Evolutionary conservation across 2,329 filamentous ascomycete species (phyloP).

Genomic region (Cadophora sp.): DNA sequence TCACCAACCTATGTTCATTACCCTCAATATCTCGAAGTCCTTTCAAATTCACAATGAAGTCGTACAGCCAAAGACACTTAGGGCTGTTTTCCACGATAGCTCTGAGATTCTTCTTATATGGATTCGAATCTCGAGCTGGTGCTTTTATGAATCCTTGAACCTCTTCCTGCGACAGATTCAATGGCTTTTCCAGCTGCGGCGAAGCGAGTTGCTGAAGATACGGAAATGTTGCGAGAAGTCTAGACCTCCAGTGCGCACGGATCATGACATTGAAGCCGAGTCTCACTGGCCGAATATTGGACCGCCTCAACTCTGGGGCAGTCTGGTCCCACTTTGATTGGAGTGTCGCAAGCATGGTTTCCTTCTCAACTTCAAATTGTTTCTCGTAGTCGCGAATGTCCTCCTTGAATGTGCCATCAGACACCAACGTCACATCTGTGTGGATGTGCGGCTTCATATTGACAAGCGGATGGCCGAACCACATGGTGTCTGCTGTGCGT

Average conservation of each 20-base stretch:
- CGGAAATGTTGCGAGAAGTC: conserved; percentile 32
- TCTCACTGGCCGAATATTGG: neutral
- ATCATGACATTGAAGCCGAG: conserved; percentile 23
- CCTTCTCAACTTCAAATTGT: conserved; percentile 1
- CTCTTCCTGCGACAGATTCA: conserved; percentile 23
- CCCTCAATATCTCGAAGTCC: conserved; percentile 7
- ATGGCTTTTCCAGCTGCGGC: neutral
- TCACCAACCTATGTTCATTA: conserved; percentile 29
- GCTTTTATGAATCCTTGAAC: neutral
- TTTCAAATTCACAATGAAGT: conserved; percentile 23
- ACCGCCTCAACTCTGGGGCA: conserved; percentile 11
- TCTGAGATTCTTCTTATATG: conserved; percentile 21
- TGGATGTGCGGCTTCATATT: conserved; percentile 32
- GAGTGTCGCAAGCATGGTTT: neutral
- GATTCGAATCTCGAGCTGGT: neutral
- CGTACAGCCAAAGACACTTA: conserved; percentile 31
- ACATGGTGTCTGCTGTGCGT: conserved; percentile 28
- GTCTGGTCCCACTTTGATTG: conserved; percentile 18
- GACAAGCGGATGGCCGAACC: conserved; percentile 33
- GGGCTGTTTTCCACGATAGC: conserved; percentile 30
- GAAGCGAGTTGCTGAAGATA: conserved; percentile 20
- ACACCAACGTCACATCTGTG: conserved; percentile 25
- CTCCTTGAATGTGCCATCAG: neutral
- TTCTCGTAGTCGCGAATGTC: neutral
- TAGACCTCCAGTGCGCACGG: conserved; percentile 15